Base-by-base conservation (phyloP, 2,329 filamentous ascomycete genomes). In the Pseudocercospora ulei region DNA sequence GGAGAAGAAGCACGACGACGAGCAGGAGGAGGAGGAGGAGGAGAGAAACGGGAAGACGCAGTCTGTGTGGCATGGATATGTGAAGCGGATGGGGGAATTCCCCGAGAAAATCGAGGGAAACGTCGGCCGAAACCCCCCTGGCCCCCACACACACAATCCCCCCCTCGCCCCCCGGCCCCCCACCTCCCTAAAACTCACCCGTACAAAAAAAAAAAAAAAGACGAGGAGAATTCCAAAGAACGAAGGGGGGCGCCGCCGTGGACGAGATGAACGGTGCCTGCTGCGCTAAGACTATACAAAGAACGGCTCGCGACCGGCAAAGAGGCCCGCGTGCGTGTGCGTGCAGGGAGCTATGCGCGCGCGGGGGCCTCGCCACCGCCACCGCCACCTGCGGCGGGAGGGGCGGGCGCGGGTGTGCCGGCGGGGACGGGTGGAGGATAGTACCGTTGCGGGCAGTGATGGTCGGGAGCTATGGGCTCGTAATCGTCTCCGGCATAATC, bases 401-500 rank as follows among this genome's bases (percentile, higher is more conserved):
- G 43, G 4, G 39, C 33, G 8, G 30, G 30, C 9, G 30, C 18
- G 5, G 47, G 47, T 19, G 45, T 50, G 25, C 45, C 41, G 11
- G 38, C 41, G 3, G 51, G 48, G 25, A 47, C 48, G 7, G 52
- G 52, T 2, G 51, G 52, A 20, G 50, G 50, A 35, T 52, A 50
- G 31, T 52, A 50, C 18, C 48, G 44, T 35, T 46, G 45, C 23
- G 43, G 41, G 28, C 53, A 50, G 8, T 49, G 41, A 26, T 53
- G 51, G 28, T 53, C 48, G 7, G 47, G 48, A 1, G 48, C 51
- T 7, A 54, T 46, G 25, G 50, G 50, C 36, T 55, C 52, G 31
- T 56, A 54, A 24, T 54, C 52, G 20, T 54, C 52, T 18, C 48
- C 54, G 22, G 50, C 50, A 24, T 51, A 54, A 8, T 54, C 48